Base-by-base conservation (phyloP, 1,284 basidiomycete genomes). In the Fomitopsis palustris region DNA sequence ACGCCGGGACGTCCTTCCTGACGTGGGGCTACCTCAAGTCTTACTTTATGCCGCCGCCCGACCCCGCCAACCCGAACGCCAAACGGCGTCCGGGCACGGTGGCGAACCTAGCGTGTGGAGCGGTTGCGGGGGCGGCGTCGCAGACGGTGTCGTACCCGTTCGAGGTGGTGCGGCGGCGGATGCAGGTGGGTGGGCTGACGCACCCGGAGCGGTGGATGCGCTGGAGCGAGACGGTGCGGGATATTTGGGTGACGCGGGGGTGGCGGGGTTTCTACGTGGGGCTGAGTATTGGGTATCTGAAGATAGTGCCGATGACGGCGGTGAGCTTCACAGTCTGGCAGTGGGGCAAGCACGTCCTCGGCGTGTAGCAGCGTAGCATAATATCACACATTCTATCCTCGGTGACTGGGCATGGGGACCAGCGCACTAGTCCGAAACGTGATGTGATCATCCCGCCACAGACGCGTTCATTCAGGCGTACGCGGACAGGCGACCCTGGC, bases 91-190 rank as follows among this genome's bases (percentile, higher is more conserved):
- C 83, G 0, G 71, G 73, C 8, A 74, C 82, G 2, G 31, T 82
- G 6, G 81, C 82, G 14, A 83, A 92, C 74, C 83, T 98, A 1
- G 74, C 77, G 16, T 90, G 95, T 58, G 97, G 97, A 31, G 97
- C 95, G 0, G 74, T 96, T n/a, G 91, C 96, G 0, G 97, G 97
- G 25, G 88, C 89, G 14, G 76, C 94, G 57, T 87, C 90, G 2
- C 96, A 99, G 74, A 97, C 96, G 0, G 87, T 86, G 3, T 95
- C 94, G 21, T 99, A 99, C 71, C 97, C 97, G 1, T 95, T 99
- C 69, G 97, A 99, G 72, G 91, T 99, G 54, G 83, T 98, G 37
- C 83, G 97, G 42, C 79, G 97, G 57, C 81, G 95, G 59, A 97
- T 98, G 92, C 97, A 99, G 75, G 94, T 99, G 4, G 96, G 95